Evolutionary conservation across 768 basidiomycete species (phyloP), one percentile per base, ranked within the genome.

Genomic region (Mycena capillaripes): DNA sequence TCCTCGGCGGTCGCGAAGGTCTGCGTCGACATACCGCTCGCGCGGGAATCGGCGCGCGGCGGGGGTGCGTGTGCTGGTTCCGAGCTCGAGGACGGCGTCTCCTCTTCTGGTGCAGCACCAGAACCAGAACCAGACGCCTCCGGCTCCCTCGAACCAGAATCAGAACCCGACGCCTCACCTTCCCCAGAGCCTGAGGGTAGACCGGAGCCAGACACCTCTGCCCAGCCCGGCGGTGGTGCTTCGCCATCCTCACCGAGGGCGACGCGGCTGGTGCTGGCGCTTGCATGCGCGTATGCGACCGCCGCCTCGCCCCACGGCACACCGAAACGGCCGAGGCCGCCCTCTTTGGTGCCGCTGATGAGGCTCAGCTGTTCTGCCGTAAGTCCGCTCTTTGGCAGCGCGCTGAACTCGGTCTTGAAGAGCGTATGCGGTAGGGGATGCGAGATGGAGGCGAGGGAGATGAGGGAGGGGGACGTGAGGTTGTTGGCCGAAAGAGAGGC

Each of bases 221-320:
- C 74, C 74, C 74, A 72, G 4, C 64, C 66, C 4, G 70, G 74
- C 57, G 70, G 70, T n/a, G 62, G 67, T n/a, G 69, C 69, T 44
- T 56, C 73, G 0, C 42, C 68, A 21, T 58, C 62, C 67, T 66
- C 62, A 10, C 48, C 63, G 21, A 75, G 48, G 1, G 57, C 74
- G 23, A 75, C 30, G 16, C 74, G 61, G 23, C 74, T 75, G 21
- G 66, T 60, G 48, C 42, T 75, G 1, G 74, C 74, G 40, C 74
- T 75, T 10, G 73, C 73, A 50, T 46, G 53, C 42, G 88, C 89
- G 76, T 85, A 93, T 36, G 91, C 91, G 32, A 92, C 84, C 4
- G 93, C 94, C 76, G 92, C 94, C 14, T 88, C 81, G 0, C 94
- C 94, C 75, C 93, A 95, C 25, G 95, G 95, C 66, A 92, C 83